Percentiles rank a stretch among this genome's conserved stretches.
These are phyloP conservation scores for Dysphania ambrosioides DNA, from an alignment of 148 eudicot genomes.

Conservation along the genomic window DNA sequence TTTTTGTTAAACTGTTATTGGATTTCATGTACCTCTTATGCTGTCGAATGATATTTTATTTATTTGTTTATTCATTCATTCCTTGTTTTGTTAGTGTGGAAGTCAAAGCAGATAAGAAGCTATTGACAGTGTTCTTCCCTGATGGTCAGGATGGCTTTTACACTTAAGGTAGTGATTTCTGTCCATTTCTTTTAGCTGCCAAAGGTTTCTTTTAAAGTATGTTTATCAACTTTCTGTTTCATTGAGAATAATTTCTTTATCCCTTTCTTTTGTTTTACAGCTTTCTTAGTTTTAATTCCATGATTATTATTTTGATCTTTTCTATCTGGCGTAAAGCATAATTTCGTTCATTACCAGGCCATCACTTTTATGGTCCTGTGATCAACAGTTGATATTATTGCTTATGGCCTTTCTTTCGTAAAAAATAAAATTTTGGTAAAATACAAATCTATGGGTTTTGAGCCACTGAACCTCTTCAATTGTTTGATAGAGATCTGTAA, in stretches of 20 bases:
- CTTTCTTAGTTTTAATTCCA: too few relatives aligned
- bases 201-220: not conserved
- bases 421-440: not conserved
- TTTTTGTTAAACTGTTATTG: too few relatives aligned
- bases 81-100: slow-evolving; percentile 57
- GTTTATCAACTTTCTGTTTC: not conserved
- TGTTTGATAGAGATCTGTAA: not conserved
- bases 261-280: not conserved
- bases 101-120: slow-evolving; percentile 84
- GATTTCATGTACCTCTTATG: not conserved
- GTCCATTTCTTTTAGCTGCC: slow-evolving; percentile 9
- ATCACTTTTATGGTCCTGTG: too few relatives aligned
- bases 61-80: not conserved
- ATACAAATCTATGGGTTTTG: not conserved
- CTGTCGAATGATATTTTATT: not conserved
- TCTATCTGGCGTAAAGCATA: too few relatives aligned
- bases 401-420: not conserved
- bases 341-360: not conserved
- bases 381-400: too few relatives aligned
- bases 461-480: too few relatives aligned
- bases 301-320: too few relatives aligned
- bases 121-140: slow-evolving; percentile 81
- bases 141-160: slow-evolving; percentile 98
- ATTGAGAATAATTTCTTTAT: not conserved
- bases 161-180: slow-evolving; percentile 69